phyloP scores from a whole-genome alignment of 768 basidiomycete genomes.

The Phylloporus rhodoxanthus region DNA sequence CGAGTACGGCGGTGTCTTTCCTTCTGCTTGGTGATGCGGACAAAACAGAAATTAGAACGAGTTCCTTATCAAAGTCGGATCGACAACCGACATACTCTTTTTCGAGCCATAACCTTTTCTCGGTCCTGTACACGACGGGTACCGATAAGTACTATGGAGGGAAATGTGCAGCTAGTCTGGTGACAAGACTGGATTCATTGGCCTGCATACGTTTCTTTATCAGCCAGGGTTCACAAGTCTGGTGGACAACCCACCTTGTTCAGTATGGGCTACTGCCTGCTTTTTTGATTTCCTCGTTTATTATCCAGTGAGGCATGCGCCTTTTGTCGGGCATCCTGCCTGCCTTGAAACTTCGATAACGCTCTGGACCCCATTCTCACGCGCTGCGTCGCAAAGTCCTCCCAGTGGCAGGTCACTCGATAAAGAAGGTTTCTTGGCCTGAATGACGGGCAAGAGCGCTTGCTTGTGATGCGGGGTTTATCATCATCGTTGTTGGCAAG shows the following conservation, averaged over 20 bases:
- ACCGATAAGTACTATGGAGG: too few relatives aligned
- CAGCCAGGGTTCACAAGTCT: too few relatives aligned
- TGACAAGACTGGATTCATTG: too few relatives aligned
- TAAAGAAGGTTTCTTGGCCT: conserved; percentile 11
- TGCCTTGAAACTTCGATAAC: conserved; percentile 9
- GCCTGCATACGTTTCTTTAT: neutral
- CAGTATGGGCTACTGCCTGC: conserved; percentile 1
- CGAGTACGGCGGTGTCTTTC: conserved; percentile 76
- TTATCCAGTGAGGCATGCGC: too few relatives aligned
- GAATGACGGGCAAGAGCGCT: conserved; percentile 9
- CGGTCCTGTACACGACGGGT: conserved; percentile 61
- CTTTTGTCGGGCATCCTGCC: too few relatives aligned
- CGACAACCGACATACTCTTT: conserved; percentile 47
- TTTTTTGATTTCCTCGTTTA: too few relatives aligned
- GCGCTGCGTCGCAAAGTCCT: too few relatives aligned
- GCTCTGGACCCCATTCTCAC: conserved; percentile 3
- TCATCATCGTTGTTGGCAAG: too few relatives aligned
- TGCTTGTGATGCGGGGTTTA: conserved; percentile 6
- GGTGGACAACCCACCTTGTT: neutral
- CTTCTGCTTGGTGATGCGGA: conserved; percentile 67
- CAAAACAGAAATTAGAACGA: too few relatives aligned
- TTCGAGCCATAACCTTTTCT: conserved; percentile 76
- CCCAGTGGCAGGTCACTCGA: conserved; percentile 15
- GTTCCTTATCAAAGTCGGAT: neutral
- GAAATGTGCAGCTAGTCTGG: too few relatives aligned